Conservation (phyloP, 2,329 filamentous ascomycete species). For the Fusarium tuaranense region DNA sequence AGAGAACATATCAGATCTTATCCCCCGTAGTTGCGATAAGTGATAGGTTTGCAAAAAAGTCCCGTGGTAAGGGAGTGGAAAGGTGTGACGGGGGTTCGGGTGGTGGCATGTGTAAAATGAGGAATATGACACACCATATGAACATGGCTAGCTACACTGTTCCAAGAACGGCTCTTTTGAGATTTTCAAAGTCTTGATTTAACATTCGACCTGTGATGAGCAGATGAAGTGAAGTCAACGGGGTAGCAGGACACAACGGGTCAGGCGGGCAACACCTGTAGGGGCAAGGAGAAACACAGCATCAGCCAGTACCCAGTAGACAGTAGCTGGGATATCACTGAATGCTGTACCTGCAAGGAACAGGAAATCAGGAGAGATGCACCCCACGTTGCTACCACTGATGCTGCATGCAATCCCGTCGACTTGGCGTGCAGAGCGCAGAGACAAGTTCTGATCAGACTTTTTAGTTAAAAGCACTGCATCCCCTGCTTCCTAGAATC, state of each 20-base stretch:
- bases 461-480: background rate
- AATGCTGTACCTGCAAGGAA: background rate
- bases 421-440: background rate
- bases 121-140: background rate
- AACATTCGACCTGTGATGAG: background rate
- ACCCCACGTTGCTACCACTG: background rate
- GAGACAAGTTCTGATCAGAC: background rate
- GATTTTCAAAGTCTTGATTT: background rate
- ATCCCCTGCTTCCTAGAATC: background rate
- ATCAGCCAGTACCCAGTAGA: background rate
- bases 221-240: background rate
- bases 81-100: no score
- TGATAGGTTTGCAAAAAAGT: background rate
- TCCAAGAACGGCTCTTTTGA: no score
- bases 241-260: background rate
- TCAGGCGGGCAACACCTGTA: background rate
- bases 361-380: background rate
- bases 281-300: no score
- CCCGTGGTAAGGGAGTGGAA: no score
- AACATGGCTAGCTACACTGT: background rate
- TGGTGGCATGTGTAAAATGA: background rate
- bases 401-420: background rate
- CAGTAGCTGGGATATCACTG: background rate
- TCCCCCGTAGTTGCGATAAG: background rate
- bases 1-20: background rate